phyloP scores from a whole-genome alignment of 2,329 filamentous ascomycete species.

The Fusarium devonianum region DNA sequence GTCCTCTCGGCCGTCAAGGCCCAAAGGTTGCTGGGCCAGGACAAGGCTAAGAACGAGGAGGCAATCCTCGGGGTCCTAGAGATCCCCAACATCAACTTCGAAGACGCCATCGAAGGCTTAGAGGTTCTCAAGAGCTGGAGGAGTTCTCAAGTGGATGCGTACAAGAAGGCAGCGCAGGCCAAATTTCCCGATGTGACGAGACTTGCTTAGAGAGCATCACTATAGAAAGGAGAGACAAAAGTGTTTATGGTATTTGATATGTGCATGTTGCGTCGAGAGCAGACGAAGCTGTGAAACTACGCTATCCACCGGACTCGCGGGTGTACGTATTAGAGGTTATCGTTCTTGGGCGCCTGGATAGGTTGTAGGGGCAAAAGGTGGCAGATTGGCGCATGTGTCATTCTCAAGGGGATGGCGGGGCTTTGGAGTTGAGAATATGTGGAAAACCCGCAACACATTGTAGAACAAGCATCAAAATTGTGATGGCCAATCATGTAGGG shows the following conservation, averaged over 20 bases:
- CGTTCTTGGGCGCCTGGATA: conserved; percentile 8
- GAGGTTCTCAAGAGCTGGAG: conserved; percentile 57
- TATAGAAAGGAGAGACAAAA: conserved; percentile 3
- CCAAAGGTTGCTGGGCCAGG: conserved; percentile 65
- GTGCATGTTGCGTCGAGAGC: conserved; percentile 6
- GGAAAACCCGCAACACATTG: conserved; percentile 36
- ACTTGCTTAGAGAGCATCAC: conserved; percentile 46
- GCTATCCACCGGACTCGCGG: conserved; percentile 14
- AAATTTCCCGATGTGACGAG: conserved; percentile 61
- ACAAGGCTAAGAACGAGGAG: conserved; percentile 64
- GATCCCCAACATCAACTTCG: conserved; percentile 57
- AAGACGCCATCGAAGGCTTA: conserved; percentile 60
- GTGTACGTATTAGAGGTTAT: conserved; percentile 19
- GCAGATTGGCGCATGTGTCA: conserved; percentile 36
- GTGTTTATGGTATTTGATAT: conserved; percentile 4
- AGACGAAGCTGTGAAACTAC: conserved; percentile 1
- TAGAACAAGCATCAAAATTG: conserved; percentile 36
- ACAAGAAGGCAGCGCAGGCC: conserved; percentile 55
- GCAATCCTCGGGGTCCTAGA: conserved; percentile 67
- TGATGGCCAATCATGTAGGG: conserved; percentile 16
- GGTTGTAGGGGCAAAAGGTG: conserved; percentile 19
- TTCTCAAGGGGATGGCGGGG: conserved; percentile 19
- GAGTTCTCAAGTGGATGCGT: conserved; percentile 56
- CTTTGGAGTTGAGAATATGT: conserved; percentile 38
- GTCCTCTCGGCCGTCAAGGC: conserved; percentile 69